These are phyloP conservation scores for Plasmodium blacklocki DNA, from an alignment of 169 alveolate species.

Conservation along the genomic window DNA sequence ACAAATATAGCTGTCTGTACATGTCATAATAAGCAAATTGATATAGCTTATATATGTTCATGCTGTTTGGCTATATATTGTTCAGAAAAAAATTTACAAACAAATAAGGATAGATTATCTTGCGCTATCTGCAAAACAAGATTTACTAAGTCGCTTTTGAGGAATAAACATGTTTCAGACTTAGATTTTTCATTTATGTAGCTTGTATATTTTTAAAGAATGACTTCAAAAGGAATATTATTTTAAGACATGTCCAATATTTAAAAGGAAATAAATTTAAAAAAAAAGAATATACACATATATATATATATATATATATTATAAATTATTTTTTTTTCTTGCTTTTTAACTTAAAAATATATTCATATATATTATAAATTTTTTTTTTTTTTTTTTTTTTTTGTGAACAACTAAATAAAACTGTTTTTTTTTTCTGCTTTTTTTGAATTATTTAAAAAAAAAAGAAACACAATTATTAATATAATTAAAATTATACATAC, in stretches of 20 bases:
- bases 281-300: not conserved
- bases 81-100: slow-evolving; percentile 75
- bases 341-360: not conserved
- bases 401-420: not conserved
- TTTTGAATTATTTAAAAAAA: not conserved
- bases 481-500: slow-evolving; percentile 15
- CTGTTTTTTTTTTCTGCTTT: not conserved
- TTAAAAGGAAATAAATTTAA: too few relatives aligned
- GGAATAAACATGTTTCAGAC: slow-evolving; percentile 64
- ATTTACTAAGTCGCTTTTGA: slow-evolving; percentile 54
- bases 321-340: too few relatives aligned
- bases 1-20: slow-evolving; percentile 89
- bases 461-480: not conserved
- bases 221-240: too few relatives aligned
- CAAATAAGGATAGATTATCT: slow-evolving; percentile 79
- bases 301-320: not conserved
- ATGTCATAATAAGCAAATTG: slow-evolving; percentile 90
- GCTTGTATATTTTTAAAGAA: too few relatives aligned
- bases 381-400: not conserved
- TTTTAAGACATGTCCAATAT: too few relatives aligned
- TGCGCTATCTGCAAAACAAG: slow-evolving; percentile 78
- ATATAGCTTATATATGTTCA: slow-evolving; percentile 88
- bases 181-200: slow-evolving; percentile 52
- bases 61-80: slow-evolving; percentile 89
- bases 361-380: not conserved